Percentiles rank a stretch among this genome's conserved stretches.
Evolutionary conservation across 2,329 filamentous ascomycete genomes (phyloP).

Genomic region (Fusarium beomiforme): DNA sequence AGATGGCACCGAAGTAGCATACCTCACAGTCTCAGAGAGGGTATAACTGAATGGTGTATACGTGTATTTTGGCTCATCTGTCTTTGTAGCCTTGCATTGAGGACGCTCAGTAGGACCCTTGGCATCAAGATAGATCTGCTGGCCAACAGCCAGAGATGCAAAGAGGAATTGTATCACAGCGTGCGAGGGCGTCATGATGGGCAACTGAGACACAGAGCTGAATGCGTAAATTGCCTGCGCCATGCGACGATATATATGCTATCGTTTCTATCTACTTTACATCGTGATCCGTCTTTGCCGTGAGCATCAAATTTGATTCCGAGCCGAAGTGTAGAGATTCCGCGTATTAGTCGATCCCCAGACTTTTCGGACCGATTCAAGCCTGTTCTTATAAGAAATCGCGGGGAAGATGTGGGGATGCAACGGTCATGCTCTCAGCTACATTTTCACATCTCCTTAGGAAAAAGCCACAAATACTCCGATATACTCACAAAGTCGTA

Average conservation of each 20-base stretch:
- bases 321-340: background rate
- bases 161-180: constrained; percentile 30
- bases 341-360: constrained; percentile 20
- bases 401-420: constrained; percentile 30
- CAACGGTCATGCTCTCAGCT: constrained; percentile 6
- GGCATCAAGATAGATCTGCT: constrained; percentile 42
- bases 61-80: constrained; percentile 41
- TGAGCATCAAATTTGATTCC: background rate
- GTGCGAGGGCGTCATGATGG: constrained; percentile 26
- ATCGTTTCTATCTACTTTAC: background rate
- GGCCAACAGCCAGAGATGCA: constrained; percentile 34
- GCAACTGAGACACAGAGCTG: background rate
- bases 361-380: constrained; percentile 32
- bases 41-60: constrained; percentile 46
- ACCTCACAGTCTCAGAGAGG: constrained; percentile 47
- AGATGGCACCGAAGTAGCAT: constrained; percentile 45
- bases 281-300: background rate
- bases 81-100: constrained; percentile 37
- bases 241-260: constrained; percentile 7
- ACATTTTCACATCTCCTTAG: background rate
- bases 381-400: constrained; percentile 5
- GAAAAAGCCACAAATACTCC: background rate
- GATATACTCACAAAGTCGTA: background rate
- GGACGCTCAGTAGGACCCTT: constrained; percentile 44
- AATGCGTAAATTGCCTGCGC: background rate